Evolutionary conservation across 148 eudicot species (phyloP), one percentile per base, ranked within the genome.

Genomic region (Nepenthes mirabilis): DNA sequence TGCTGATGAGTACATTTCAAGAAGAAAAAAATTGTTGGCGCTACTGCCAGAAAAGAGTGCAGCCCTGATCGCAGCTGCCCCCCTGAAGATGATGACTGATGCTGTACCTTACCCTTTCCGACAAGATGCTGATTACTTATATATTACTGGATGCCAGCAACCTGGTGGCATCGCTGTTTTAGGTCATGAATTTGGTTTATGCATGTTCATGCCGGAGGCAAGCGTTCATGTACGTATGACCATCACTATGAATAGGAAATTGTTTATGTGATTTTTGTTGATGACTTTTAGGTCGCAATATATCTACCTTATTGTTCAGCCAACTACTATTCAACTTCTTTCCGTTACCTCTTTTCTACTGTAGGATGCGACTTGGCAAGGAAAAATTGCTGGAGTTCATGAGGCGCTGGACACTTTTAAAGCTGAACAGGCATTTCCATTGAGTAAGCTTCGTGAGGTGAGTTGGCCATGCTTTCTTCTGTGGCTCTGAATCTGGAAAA

Each of bases 181-280:
- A 43, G 85, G 97, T 71, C 97, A 81, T 68, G 82, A 87, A 2
- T 73, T 76, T 74, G 97, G 97, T 61, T 79, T 90, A 58, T 90
- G 95, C 87, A 90, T 90, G 97, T 90, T 90, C 77, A 84, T 90
- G 97, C 95, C 97, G 10, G 87, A 90, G 73, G 60, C 89, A 52
- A 79, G 68, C 54, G 73, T 70, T 62, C 79, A 82, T 62, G 95
- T 90, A 84, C 11, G 52, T 49, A 5, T 49, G 52, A 49, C 52
- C 12, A 10, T 12, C 14, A 23, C 45, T 40, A 40, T 40, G 8
- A 23, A 23, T 23, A 23, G 23, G 23, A 23, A 23, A 23, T 23
- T 23, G 23, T 23, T 23, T 23, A 23, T 23, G 23, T 23, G 23
- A 23, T 23, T 23, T 23, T 23, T 23, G 0, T 23, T 23, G 23